Evolutionary conservation across 371 early-diverging fungal genomes (phyloP).

Genomic region (Mucor sp.): DNA sequence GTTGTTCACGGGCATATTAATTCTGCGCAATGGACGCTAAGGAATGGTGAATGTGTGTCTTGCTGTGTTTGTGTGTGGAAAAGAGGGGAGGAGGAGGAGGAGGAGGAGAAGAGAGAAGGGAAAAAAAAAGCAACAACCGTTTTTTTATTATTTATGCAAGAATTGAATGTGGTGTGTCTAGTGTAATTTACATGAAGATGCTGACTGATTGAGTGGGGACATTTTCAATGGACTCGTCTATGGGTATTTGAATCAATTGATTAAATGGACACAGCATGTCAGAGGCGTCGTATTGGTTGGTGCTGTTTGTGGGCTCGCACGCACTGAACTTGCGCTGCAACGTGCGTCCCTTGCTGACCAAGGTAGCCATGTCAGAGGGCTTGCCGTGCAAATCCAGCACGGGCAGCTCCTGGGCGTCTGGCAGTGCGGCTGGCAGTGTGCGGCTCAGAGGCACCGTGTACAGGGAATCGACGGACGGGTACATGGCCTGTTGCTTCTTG

Average conservation of each 20-base stretch:
- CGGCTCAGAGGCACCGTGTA: constrained; percentile 55
- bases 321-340: constrained; percentile 55
- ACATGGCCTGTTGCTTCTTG: constrained; percentile 25
- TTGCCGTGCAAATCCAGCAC: constrained; percentile 61
- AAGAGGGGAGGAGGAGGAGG: neutral
- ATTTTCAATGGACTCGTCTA: neutral
- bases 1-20: constrained; percentile 23
- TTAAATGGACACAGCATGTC: constrained; percentile 51
- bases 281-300: constrained; percentile 38
- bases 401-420: constrained; percentile 46
- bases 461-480: constrained; percentile 6
- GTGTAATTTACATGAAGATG: neutral
- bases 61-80: neutral
- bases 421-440: constrained; percentile 38
- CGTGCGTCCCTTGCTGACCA: constrained; percentile 42
- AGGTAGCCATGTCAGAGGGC: constrained; percentile 21
- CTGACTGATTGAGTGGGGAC: neutral
- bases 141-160: neutral
- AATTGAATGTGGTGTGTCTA: neutral
- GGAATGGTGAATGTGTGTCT: neutral
- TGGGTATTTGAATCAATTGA: constrained; percentile 10
- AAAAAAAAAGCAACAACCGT: neutral
- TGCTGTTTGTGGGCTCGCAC: constrained; percentile 34
- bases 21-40: neutral
- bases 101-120: neutral